These are phyloP conservation scores for Musa schizocarpa DNA, from an alignment of 176 grass and related monocot species.

Conservation along the genomic window DNA sequence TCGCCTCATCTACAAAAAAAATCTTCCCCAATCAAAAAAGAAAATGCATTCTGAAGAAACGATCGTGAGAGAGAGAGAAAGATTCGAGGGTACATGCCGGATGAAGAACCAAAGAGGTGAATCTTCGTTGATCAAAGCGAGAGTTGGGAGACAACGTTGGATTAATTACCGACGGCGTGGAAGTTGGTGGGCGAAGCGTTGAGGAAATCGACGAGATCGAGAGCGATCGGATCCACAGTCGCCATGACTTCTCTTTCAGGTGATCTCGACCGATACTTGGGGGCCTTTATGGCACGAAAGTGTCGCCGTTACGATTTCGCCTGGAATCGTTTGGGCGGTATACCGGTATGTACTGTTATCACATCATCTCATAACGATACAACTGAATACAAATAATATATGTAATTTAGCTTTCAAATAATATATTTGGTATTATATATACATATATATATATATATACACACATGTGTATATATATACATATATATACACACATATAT, in stretches of 20 bases:
- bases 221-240: constrained; percentile 25
- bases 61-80: neutral
- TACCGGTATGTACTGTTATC: too few relatives aligned
- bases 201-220: constrained; percentile 47
- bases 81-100: constrained; percentile 15
- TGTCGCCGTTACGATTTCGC: too few relatives aligned
- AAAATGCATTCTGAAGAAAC: neutral
- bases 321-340: too few relatives aligned
- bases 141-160: neutral
- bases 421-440: too few relatives aligned
- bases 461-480: too few relatives aligned
- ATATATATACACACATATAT: too few relatives aligned
- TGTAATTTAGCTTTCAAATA: too few relatives aligned
- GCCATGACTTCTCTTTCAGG: constrained; percentile 3
- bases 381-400: too few relatives aligned
- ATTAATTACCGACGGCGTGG: constrained; percentile 52
- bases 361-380: too few relatives aligned
- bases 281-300: neutral
- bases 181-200: constrained; percentile 45
- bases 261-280: neutral
- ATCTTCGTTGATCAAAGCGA: constrained; percentile 20
- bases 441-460: too few relatives aligned
- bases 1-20: constrained; percentile 44
- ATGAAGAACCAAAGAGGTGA: constrained; percentile 29
- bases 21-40: constrained; percentile 1